Percentiles rank a stretch among this genome's conserved stretches.
Evolutionary conservation across 306 rosid species (phyloP).

Genomic region (Fragaria iinumae): DNA sequence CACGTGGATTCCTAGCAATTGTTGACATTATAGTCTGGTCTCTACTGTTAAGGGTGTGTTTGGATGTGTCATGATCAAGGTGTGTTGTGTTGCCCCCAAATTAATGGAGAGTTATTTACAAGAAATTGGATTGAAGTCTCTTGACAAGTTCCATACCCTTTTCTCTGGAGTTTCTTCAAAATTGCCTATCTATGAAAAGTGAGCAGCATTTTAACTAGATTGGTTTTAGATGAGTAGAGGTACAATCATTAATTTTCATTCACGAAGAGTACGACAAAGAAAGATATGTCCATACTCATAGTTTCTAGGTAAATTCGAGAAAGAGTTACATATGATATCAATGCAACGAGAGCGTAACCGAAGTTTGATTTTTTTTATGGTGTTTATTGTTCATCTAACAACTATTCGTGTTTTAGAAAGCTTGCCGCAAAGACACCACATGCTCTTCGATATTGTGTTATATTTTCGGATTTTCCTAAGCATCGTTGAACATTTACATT

Average conservation of each 20-base stretch:
- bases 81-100: background rate
- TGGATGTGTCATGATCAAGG: constrained; percentile 2
- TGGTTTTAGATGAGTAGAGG: too few species aligned
- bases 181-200: background rate
- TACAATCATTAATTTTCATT: too few species aligned
- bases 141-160: constrained; percentile 11
- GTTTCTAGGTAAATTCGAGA: too few species aligned
- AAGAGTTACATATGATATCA: too few species aligned
- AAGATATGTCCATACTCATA: too few species aligned
- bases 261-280: too few species aligned
- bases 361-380: too few species aligned
- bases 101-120: background rate
- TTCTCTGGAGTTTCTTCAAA: background rate
- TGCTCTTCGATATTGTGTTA: background rate
- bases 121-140: background rate
- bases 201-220: background rate
- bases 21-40: background rate
- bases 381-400: too few species aligned
- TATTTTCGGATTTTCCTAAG: background rate
- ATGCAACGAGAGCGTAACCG: too few species aligned
- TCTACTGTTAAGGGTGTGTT: background rate
- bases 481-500: background rate
- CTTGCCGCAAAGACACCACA: too few species aligned
- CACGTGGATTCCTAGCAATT: constrained; percentile 18
- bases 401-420: too few species aligned